These are phyloP conservation scores for Trichoderma harzianum DNA, from an alignment of 2,329 filamentous ascomycete genomes.

Conservation along the genomic window DNA sequence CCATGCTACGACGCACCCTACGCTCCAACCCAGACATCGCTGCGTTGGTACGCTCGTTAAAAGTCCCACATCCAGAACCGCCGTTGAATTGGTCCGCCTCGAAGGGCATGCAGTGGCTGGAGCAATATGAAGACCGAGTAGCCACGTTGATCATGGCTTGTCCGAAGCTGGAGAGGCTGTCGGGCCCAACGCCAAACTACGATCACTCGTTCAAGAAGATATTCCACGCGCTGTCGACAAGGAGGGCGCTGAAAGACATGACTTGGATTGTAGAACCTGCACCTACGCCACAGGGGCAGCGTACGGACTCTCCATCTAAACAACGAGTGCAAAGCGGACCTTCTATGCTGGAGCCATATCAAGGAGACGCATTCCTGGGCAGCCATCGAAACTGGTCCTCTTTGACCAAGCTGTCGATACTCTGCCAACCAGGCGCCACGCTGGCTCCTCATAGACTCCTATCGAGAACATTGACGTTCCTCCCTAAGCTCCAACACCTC, in stretches of 20 bases:
- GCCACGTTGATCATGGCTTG: slow-evolving; percentile 63
- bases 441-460: slow-evolving; percentile 53
- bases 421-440: slow-evolving; percentile 55
- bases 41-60: slow-evolving; percentile 53
- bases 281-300: slow-evolving; percentile 29
- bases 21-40: slow-evolving; percentile 52
- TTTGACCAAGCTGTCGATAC: slow-evolving; percentile 55
- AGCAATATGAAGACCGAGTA: slow-evolving; percentile 55
- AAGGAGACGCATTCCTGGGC: slow-evolving; percentile 46
- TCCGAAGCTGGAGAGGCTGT: slow-evolving; percentile 59
- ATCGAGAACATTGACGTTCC: slow-evolving; percentile 44
- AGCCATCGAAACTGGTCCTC: slow-evolving; percentile 54
- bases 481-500: slow-evolving; percentile 57
- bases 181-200: slow-evolving; percentile 53
- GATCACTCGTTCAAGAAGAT: slow-evolving; percentile 55
- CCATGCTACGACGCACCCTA: slow-evolving; percentile 56
- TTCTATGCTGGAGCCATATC: slow-evolving; percentile 27
- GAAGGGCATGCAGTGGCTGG: slow-evolving; percentile 34
- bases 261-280: slow-evolving; percentile 53
- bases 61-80: slow-evolving; percentile 47
- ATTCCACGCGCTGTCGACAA: slow-evolving; percentile 57
- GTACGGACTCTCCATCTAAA: slow-evolving; percentile 9
- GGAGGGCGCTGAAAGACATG: slow-evolving; percentile 54
- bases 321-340: slow-evolving; percentile 26
- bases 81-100: slow-evolving; percentile 30